These are phyloP conservation scores for Xylaria sp. DNA, from an alignment of 2,329 filamentous ascomycete genomes.

Conservation along the genomic window DNA sequence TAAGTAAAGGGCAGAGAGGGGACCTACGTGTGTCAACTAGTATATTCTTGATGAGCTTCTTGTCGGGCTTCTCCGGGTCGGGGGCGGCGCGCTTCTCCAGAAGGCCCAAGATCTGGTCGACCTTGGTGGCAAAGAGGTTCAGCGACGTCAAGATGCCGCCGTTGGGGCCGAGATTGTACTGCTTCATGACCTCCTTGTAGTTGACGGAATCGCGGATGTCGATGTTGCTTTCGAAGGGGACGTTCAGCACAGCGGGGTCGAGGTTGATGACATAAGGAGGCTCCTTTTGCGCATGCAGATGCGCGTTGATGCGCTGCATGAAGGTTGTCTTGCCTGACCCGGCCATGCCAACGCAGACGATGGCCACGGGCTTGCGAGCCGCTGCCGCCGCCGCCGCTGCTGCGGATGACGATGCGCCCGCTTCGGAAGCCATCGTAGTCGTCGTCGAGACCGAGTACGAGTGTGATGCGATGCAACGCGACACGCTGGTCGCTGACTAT, in stretches of 20 bases:
- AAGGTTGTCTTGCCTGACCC: conserved; percentile 99
- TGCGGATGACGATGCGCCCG: conserved; percentile 34
- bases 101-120: conserved; percentile 90
- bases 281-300: conserved; percentile 83
- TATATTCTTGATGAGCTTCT: conserved; percentile 80
- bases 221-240: conserved; percentile 97
- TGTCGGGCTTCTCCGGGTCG: conserved; percentile 67
- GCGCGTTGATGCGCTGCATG: conserved; percentile 96
- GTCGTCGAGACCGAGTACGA: not conserved
- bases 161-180: conserved; percentile 97
- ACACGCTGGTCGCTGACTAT: not conserved
- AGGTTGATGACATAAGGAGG: conserved; percentile 97
- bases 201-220: conserved; percentile 99
- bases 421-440: conserved; percentile 33
- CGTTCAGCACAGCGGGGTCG: conserved; percentile 90
- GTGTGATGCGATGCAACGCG: not conserved
- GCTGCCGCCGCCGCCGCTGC: conserved; percentile 22
- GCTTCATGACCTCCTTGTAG: conserved; percentile 99
- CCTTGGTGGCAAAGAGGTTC: conserved; percentile 97
- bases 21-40: conserved; percentile 82
- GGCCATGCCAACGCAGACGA: conserved; percentile 98
- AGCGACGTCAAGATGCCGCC: conserved; percentile 95
- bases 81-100: conserved; percentile 87
- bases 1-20: not conserved
- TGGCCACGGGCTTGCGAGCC: conserved; percentile 57